Evolutionary conservation across 129 eudicot species (phyloP).

Genomic region (Centaurea solstitialis): DNA sequence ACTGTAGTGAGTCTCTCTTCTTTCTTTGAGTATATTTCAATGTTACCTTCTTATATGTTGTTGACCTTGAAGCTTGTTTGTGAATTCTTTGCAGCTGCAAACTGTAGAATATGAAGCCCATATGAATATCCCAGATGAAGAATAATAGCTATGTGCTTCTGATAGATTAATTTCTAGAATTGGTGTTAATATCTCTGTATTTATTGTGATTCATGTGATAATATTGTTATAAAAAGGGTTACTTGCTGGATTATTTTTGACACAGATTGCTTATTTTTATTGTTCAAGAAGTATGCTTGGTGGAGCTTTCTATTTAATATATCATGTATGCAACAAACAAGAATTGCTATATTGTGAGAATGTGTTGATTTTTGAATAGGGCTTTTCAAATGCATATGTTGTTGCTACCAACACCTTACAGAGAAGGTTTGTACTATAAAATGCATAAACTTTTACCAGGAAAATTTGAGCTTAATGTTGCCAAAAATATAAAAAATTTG

Average conservation of each 20-base stretch:
- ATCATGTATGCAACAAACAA: neutral
- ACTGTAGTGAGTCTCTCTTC: conserved; percentile 68
- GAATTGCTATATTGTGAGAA: neutral
- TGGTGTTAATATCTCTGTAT: conserved; percentile 11
- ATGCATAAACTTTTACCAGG: neutral
- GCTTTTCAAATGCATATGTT: neutral
- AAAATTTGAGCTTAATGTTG: neutral
- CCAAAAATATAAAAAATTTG: no score
- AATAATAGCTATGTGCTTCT: neutral
- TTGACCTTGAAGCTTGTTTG: conserved; percentile 10
- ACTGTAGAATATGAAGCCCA: conserved; percentile 71
- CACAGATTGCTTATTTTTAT: neutral
- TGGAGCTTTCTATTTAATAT: neutral
- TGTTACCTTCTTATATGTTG: neutral
- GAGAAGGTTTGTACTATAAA: neutral
- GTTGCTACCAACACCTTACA: neutral
- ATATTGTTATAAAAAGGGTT: neutral
- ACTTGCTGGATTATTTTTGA: neutral
- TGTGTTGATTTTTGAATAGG: neutral
- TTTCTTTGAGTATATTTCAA: neutral
- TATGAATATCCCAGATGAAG: conserved; percentile 3
- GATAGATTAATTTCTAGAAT: neutral
- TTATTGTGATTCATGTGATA: conserved; percentile 8
- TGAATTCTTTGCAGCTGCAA: conserved; percentile 59
- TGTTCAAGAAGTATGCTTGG: neutral